These are phyloP conservation scores for Deinandra increscens DNA, from an alignment of 129 eudicot genomes.

Conservation along the genomic window DNA sequence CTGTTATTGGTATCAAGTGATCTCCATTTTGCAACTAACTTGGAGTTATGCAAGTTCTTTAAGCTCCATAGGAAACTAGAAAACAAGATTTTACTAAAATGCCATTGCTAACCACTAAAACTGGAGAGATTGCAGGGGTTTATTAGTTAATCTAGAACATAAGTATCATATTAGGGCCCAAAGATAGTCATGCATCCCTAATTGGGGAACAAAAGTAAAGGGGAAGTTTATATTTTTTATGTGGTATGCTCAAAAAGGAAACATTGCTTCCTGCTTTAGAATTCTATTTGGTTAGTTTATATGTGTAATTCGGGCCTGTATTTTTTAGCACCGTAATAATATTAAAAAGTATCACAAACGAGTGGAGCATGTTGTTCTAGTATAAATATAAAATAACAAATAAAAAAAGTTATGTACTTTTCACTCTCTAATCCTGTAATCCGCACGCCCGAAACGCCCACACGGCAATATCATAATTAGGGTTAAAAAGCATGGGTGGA, in stretches of 20 bases:
- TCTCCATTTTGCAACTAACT: conserved; percentile 1
- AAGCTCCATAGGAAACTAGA: conserved; percentile 15
- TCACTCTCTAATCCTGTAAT: not conserved
- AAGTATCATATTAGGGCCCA: conserved; percentile 27
- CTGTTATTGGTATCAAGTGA: not conserved
- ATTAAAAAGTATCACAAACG: not conserved
- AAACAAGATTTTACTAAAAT: not conserved
- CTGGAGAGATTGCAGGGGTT: not conserved
- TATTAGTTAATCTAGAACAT: not conserved
- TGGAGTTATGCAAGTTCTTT: not conserved
- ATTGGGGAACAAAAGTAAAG: conserved; percentile 33
- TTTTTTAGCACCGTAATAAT: not conserved
- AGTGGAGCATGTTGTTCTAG: no score
- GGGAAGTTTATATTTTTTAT: conserved; percentile 23
- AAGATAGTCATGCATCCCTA: conserved; percentile 5
- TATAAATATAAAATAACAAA: not conserved
- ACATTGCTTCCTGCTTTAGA: conserved; percentile 25
- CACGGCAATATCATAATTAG: not conserved
- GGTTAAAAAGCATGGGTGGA: not conserved
- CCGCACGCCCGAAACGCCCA: not conserved
- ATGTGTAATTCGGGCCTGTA: not conserved
- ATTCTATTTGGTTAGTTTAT: conserved; percentile 8
- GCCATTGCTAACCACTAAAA: not conserved
- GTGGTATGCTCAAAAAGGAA: conserved; percentile 31
- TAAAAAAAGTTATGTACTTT: not conserved